Base-by-base conservation (phyloP, 306 rosid species). In the Quercus rubra region DNA sequence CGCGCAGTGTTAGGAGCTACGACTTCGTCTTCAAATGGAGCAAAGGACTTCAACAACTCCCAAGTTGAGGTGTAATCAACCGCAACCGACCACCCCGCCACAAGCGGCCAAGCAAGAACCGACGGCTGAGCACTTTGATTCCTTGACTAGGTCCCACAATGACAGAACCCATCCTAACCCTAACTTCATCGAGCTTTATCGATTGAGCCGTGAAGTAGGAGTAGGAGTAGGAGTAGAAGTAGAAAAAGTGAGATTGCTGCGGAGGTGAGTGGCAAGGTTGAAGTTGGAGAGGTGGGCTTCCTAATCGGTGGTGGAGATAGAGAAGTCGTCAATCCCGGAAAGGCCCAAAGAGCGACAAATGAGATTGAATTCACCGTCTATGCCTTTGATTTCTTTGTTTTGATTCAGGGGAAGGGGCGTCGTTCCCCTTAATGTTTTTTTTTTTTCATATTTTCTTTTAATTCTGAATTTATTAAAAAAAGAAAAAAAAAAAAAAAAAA, bases 321-420 rank as follows among this genome's bases (percentile, higher is more conserved):
- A 35, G 10, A 90, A 88, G 78, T 88, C 92, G 31, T 90, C 89
- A 2, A 90, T 90, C 0, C 94, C 90, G 10, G 87, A 83, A 31
- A 90, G 94, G 23, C 23, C 23, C 23, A 23, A 23, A 23, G 23
- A 23, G 23, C 1, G 23, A 23, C 23, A 23, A 23, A 23, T 23
- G 23, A 23, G 23, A 23, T 23, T 1, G 23, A 23, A 23, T 23
- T 23, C 23, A 23, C 23, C 23, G 23, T 23, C 23, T 23, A 1
- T 23, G 23, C 23, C 23, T 23, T 23, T 23, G 23, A 23, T 23
- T 23, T 23, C 23, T 23, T 23, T 23, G 23, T 23, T 23, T 23
- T 23, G 23, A 23, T 23, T 23, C 23, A 23, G 23, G 23, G 23
- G 23, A 23, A 23, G 23, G 23, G 23, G 23, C 1, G 23, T 23